A percentile compares a stretch with the other conserved stretches of the same genome.
These are phyloP conservation scores for Rhododendron ovatum DNA, from an alignment of 148 eudicot genomes.

Conservation along the genomic window DNA sequence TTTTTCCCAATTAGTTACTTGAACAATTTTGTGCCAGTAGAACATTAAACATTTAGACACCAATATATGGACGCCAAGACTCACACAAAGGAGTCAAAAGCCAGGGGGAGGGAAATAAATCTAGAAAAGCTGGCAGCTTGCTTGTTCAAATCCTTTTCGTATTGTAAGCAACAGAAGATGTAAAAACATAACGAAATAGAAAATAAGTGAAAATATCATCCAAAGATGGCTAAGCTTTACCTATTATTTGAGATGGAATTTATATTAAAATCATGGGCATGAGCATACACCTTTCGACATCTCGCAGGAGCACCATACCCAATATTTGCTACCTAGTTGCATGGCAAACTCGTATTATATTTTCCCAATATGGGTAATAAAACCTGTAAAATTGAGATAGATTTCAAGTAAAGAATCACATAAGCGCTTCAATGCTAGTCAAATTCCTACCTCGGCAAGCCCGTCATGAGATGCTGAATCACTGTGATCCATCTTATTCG, in stretches of 20 bases:
- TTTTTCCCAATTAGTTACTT: neutral
- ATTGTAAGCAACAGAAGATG: neutral
- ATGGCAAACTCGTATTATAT: conserved; percentile 7
- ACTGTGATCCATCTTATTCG: conserved; percentile 16
- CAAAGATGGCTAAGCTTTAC: conserved; percentile 20
- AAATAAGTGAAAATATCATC: conserved; percentile 1
- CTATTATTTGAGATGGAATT: conserved; percentile 55
- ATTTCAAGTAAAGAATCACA: neutral
- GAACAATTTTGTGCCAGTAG: neutral
- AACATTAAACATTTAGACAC: neutral
- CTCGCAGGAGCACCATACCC: conserved; percentile 35
- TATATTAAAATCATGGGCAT: conserved; percentile 55
- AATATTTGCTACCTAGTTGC: conserved; percentile 28
- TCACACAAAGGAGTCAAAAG: neutral
- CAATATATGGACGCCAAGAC: neutral
- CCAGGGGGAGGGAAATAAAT: neutral
- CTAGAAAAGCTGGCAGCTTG: neutral
- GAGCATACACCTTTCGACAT: conserved; percentile 49
- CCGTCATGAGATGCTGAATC: conserved; percentile 17
- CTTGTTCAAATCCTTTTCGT: neutral
- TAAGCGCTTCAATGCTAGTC: conserved; percentile 1
- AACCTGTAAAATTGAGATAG: conserved; percentile 7
- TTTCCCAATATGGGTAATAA: neutral
- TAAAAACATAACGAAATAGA: neutral
- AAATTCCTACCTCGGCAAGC: conserved; percentile 23